A percentile compares a stretch with the other conserved stretches of the same genome.
Conservation (phyloP, 164 flowering plant species). For the grape (Vitis vinifera) region DNA sequence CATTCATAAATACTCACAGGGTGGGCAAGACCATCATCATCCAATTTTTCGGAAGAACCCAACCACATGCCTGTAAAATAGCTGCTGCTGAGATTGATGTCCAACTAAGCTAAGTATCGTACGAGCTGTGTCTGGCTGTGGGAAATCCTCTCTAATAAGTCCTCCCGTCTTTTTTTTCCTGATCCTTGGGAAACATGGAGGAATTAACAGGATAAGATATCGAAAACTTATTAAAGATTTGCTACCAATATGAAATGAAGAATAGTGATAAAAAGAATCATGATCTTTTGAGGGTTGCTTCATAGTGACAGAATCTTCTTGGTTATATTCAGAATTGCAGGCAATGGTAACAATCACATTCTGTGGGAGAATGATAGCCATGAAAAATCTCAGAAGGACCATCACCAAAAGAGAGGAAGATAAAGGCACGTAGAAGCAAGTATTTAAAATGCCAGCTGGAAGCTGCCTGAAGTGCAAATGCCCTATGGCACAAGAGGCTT, state of each 20-base stretch:
- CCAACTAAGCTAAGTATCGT: slow-evolving; percentile 41
- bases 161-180: slow-evolving; percentile 98
- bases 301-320: slow-evolving; percentile 99
- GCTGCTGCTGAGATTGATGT: neutral
- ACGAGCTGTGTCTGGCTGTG: slow-evolving; percentile 82
- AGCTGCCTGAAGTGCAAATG: slow-evolving; percentile 97
- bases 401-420: neutral
- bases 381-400: neutral
- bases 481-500: slow-evolving; percentile 99
- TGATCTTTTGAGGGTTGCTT: slow-evolving; percentile 99
- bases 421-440: neutral
- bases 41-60: slow-evolving; percentile 97
- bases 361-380: slow-evolving; percentile 29
- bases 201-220: neutral
- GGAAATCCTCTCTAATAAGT: slow-evolving; percentile 95
- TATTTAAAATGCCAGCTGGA: slow-evolving; percentile 96
- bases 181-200: slow-evolving; percentile 27
- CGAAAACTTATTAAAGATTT: neutral
- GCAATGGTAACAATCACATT: slow-evolving; percentile 96
- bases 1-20: slow-evolving; percentile 54
- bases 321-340: slow-evolving; percentile 96
- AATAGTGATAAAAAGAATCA: slow-evolving; percentile 88
- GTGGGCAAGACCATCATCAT: slow-evolving; percentile 99
- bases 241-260: slow-evolving; percentile 88
- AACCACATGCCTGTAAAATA: slow-evolving; percentile 83